phyloP scores from a whole-genome alignment of 139 green algal genomes.

The Chlamydomonas schloesseri region DNA sequence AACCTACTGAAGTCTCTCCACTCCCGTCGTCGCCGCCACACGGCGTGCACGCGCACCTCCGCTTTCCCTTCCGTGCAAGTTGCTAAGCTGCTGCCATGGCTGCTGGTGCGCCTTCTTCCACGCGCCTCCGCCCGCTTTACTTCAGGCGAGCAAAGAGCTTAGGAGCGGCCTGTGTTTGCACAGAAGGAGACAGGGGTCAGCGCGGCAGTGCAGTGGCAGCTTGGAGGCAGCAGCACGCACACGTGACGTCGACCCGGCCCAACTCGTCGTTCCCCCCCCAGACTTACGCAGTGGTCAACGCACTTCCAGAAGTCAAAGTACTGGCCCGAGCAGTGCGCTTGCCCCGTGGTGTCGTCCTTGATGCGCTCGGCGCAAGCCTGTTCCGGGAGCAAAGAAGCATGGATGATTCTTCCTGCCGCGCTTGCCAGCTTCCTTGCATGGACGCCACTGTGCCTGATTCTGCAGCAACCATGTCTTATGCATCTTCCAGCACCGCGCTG shows the following conservation, averaged over 20 bases:
- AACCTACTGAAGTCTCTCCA: no score
- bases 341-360: slow-evolving; percentile 69
- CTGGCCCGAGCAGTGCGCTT: slow-evolving; percentile 83
- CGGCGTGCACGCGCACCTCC: no score
- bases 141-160: slow-evolving; percentile 52
- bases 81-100: slow-evolving; percentile 25
- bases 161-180: slow-evolving; percentile 53
- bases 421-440: background rate
- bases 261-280: no score
- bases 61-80: background rate
- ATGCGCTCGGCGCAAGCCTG: slow-evolving; percentile 81
- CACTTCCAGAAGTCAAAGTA: slow-evolving; percentile 88
- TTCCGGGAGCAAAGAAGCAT: background rate
- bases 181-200: background rate
- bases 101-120: background rate
- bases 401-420: background rate
- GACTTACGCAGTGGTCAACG: slow-evolving; percentile 79
- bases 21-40: no score
- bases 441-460: background rate
- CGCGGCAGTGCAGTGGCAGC: no score
- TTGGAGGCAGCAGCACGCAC: no score
- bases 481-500: no score
- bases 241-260: no score
- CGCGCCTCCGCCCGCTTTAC: background rate
- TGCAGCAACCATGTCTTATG: background rate